These are phyloP conservation scores for Podosphaera xanthii DNA, from an alignment of 2,329 filamentous ascomycete species.

Conservation along the genomic window DNA sequence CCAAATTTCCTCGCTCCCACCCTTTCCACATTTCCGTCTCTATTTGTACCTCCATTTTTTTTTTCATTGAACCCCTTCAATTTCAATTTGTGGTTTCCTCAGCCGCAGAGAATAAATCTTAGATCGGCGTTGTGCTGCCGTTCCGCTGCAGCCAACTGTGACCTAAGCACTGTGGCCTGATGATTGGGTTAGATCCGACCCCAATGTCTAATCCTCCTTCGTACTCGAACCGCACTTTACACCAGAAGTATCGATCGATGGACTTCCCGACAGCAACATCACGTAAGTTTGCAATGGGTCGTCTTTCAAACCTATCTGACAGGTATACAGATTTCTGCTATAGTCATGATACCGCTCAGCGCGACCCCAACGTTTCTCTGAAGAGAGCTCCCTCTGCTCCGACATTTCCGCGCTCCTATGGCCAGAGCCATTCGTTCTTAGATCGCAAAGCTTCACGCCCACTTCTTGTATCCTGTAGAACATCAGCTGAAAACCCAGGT, in stretches of 20 bases:
- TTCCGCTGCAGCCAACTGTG: neutral
- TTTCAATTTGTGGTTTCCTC: too few species aligned
- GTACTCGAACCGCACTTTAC: neutral
- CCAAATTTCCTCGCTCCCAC: too few species aligned
- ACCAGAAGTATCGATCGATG: neutral
- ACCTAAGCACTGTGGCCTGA: neutral
- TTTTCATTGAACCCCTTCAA: too few species aligned
- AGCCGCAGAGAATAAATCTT: neutral
- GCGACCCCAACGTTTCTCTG: slow-evolving; percentile 16
- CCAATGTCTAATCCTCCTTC: neutral
- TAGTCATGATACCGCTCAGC: slow-evolving; percentile 24
- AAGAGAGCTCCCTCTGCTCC: slow-evolving; percentile 30
- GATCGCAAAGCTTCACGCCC: slow-evolving; percentile 6
- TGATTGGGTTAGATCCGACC: neutral
- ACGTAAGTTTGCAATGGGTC: slow-evolving; percentile 42
- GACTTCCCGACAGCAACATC: slow-evolving; percentile 13
- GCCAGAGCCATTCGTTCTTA: slow-evolving; percentile 12
- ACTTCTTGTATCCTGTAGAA: neutral
- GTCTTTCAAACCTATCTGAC: slow-evolving; percentile 18
- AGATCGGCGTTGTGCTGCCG: neutral
- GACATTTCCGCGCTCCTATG: slow-evolving; percentile 33
- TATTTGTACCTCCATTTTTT: too few species aligned
- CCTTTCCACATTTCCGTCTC: too few species aligned
- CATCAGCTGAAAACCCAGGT: neutral
- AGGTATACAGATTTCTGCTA: neutral